These are phyloP conservation scores for Trichophyton benhamiae DNA, from an alignment of 2,329 filamentous ascomycete species.

Conservation along the genomic window DNA sequence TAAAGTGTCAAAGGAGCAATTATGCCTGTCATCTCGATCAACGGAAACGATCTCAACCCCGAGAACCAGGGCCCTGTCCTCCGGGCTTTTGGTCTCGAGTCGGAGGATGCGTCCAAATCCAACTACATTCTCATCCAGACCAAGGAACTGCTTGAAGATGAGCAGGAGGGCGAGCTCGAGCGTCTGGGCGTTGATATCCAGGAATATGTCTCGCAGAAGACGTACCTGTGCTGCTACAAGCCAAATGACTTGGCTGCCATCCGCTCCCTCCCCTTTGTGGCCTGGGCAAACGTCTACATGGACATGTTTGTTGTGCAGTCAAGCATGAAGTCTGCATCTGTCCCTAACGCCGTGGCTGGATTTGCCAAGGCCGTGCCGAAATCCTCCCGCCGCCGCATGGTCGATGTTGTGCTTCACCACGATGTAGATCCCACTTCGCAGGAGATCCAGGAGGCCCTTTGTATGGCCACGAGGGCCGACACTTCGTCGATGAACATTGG, in stretches of 20 bases:
- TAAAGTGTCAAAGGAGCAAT: neutral
- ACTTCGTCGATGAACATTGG: conserved; percentile 3
- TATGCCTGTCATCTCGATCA: conserved; percentile 12
- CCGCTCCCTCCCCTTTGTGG: conserved; percentile 9
- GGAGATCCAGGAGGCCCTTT: conserved; percentile 7
- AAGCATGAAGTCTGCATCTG: conserved; percentile 6
- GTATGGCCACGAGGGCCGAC: conserved; percentile 10
- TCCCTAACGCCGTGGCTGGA: conserved; percentile 5
- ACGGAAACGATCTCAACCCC: conserved; percentile 10
- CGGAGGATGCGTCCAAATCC: conserved; percentile 11
- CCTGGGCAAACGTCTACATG: conserved; percentile 11
- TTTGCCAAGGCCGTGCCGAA: conserved; percentile 6
- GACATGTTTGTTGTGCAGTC: conserved; percentile 9
- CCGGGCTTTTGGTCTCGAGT: conserved; percentile 8
- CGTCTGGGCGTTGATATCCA: conserved; percentile 8
- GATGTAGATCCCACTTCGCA: conserved; percentile 10
- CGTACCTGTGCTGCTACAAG: conserved; percentile 11
- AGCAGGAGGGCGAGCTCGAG: conserved; percentile 10
- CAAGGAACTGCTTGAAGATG: conserved; percentile 4
- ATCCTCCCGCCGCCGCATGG: conserved; percentile 4
- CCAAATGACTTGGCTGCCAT: conserved; percentile 6
- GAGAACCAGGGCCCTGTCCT: conserved; percentile 8
- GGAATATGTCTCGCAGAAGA: conserved; percentile 11
- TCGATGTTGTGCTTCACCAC: conserved; percentile 12
- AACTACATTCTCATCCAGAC: conserved; percentile 11